Base-by-base conservation (phyloP, 2,329 filamentous ascomycete species). In the Penicillium sp. region DNA sequence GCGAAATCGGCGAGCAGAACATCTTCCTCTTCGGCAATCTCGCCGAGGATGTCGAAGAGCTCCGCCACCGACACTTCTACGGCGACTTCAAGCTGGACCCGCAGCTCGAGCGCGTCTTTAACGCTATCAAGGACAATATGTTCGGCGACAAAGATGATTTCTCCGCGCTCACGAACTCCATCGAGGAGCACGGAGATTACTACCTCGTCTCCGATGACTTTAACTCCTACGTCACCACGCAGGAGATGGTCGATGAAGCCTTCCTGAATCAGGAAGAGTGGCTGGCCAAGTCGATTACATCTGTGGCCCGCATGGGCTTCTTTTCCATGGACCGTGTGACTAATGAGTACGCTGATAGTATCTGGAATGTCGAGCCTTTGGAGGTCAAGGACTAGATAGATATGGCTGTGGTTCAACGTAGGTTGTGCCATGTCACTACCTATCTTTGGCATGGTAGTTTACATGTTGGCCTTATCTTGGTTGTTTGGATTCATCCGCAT, bases 21-120 rank as follows among this genome's bases (percentile, higher is more conserved):
- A 97, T 99, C 72, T 99, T 99, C 85, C 84, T 99, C 64, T 97
- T 99, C 71, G 94, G 94, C 57, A 96, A 93, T 72, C 84, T 99
- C 18, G 86, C 94, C 52, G 94, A 99, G 74, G 91, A 97, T 65
- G 94, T 99, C 38, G 94, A 97, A 67, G 93, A 97, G 62, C 86
- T 99, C 51, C 92, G 94, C 45, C 91, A 97, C 75, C 80, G 82
- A 18, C 93, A 97, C 78, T 88, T 86, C 61, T 97, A 96, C 75
- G 87, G 89, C 59, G 78, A 84, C 38, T 90, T 95, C 78, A 76
- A 82, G 34, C 79, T 97, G 54, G 91, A 97, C 72, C 76, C 87
- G 0, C 83, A 88, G 59, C 85, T 99, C 38, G 76, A 82, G 61
- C 84, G 86, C 63, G 94, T 99, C 47, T 99, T 97, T 71, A 81